These are phyloP conservation scores for Neurospora intermedia DNA, from an alignment of 495 filamentous ascomycete genomes.

Conservation along the genomic window DNA sequence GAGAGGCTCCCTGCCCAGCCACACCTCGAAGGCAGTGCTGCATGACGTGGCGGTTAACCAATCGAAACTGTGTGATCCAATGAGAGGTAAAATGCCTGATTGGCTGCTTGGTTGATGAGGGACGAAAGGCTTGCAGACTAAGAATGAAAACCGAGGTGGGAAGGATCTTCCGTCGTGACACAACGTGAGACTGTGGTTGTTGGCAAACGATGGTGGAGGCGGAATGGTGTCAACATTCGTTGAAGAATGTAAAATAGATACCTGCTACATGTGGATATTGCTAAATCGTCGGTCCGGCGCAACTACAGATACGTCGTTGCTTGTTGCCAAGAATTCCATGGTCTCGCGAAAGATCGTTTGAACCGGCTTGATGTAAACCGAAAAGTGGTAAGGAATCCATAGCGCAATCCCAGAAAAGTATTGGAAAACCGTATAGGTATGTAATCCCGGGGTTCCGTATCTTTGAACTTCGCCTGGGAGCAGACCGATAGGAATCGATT, in stretches of 20 bases:
- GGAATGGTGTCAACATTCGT: too few species aligned
- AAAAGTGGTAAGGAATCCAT: background rate
- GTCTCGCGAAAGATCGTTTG: background rate
- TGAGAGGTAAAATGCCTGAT: background rate
- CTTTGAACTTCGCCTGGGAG: background rate
- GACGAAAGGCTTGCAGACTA: background rate
- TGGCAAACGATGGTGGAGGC: background rate
- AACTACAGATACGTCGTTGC: background rate
- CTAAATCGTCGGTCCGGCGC: background rate
- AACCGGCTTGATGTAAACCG: background rate
- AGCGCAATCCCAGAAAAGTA: background rate
- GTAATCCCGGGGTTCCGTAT: background rate
- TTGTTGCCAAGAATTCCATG: background rate
- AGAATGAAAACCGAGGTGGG: too few species aligned
- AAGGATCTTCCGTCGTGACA: too few species aligned
- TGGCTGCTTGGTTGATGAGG: background rate
- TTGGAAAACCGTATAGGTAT: background rate
- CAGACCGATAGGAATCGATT: background rate
- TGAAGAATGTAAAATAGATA: too few species aligned
- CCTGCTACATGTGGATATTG: too few species aligned
- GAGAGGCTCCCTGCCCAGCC: background rate
- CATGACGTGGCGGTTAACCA: background rate
- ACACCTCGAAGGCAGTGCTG: background rate
- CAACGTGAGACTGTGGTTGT: background rate
- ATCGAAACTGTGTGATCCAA: background rate